A percentile compares a stretch with the other conserved stretches of the same genome.
These are phyloP conservation scores for Oxyria digyna DNA, from an alignment of 148 eudicot species.

Conservation along the genomic window DNA sequence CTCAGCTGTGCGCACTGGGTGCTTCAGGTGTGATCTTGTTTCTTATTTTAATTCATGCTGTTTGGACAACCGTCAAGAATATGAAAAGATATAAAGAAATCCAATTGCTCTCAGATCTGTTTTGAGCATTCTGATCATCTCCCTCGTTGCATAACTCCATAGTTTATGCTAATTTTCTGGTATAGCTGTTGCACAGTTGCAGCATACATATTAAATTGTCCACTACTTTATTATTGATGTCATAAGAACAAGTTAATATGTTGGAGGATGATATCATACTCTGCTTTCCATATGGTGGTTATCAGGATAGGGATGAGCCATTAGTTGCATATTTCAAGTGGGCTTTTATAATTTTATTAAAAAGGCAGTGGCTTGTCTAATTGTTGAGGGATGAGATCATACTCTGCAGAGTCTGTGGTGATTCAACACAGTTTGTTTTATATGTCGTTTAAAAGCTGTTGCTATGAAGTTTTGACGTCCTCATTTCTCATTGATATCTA, in stretches of 20 bases:
- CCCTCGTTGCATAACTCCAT: not conserved
- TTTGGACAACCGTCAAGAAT: not conserved
- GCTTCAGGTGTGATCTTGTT: slow-evolving; percentile 25
- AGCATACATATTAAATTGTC: not conserved
- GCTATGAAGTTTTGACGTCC: not conserved
- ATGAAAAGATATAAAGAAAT: not conserved
- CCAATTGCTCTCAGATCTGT: not conserved
- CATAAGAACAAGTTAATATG: not conserved
- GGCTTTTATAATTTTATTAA: not conserved
- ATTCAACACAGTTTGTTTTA: not conserved
- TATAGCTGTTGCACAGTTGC: not conserved
- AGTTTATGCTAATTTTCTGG: not conserved
- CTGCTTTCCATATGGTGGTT: not conserved
- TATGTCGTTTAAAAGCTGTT: not conserved
- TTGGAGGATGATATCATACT: slow-evolving; percentile 6
- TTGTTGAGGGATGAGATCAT: not conserved
- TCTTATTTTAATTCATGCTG: not conserved
- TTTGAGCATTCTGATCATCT: not conserved
- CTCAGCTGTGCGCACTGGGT: slow-evolving; percentile 47
- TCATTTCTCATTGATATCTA: not conserved
- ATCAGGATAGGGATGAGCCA: not conserved
- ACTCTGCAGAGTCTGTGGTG: not conserved
- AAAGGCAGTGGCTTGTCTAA: not conserved
- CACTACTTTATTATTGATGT: not conserved
- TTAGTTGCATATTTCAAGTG: not conserved